Base-by-base conservation (phyloP, 805 yeast species). In the Schwanniomyces occidentalis region DNA sequence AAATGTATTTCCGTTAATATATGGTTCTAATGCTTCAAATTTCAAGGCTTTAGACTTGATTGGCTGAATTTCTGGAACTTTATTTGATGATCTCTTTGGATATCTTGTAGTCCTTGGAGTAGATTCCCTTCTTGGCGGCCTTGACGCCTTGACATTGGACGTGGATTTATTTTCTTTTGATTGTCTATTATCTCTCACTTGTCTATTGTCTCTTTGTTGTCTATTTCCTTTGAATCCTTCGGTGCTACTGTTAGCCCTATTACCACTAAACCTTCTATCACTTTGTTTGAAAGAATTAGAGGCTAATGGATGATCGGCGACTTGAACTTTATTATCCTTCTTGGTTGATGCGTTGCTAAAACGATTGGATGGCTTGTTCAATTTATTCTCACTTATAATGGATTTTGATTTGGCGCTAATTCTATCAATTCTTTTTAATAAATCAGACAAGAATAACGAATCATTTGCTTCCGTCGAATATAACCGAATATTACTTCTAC, bases 391-490 rank as follows among this genome's bases (percentile, higher is more conserved):
- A 10, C 5, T 16, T 28, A 24, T 29, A 23, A 28, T 28, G 29
- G 35, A 12, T 15, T n/a, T 32, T 16, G 34, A 15, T 28, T 35
- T 48, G 35, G 49, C 35, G 24, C 57, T 59, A 41, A 61, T 59
- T 20, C 37, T 37, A 34, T 66, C 70, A 36, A 66, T 59, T 44
- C 69, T 52, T 29, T 54, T 54, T 51, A 66, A 59, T 40, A 66
- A 51, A 24, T 54, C 59, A n/a, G 66, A 54, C 42, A 65, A 52
- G 32, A 62, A 62, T 21, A 44, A 37, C 1, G 49, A 34, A 14
- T 44, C 44, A 27, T 40, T 30, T 15, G 37, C 15, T 28, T 30
- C 32, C 14, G 32, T 30, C 35, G 33, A 25, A 33, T 28, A 29
- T 20, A 19, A 16, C 12, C 35, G 25, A 14, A 24, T 12, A n/a